Evolutionary conservation across 352 stramenopile genomes (phyloP).

Genomic region (Pythium myriotylum): DNA sequence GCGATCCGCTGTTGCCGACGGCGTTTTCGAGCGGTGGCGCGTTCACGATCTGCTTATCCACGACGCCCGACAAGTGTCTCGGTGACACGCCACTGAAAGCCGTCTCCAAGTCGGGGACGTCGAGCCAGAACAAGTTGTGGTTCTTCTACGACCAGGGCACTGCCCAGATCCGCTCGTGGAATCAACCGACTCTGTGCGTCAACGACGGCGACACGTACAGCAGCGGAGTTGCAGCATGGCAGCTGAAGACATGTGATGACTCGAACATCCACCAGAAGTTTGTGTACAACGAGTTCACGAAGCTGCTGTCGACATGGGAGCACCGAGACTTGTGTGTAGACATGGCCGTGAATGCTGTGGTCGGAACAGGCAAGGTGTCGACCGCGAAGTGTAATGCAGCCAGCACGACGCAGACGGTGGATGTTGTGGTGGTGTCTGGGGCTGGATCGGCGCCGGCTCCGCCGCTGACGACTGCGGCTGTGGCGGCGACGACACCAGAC

Average conservation of each 20-base stretch:
- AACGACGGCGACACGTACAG: not conserved
- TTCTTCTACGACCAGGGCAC: not conserved
- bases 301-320: conserved; percentile 2
- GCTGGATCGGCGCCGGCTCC: not conserved
- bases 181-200: not conserved
- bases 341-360: not conserved
- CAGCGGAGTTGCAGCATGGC: not conserved
- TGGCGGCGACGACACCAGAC: not conserved
- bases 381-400: not conserved
- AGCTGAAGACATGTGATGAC: not conserved
- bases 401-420: not conserved
- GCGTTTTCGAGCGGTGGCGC: not conserved
- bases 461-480: not conserved
- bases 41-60: not conserved
- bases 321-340: not conserved
- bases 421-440: not conserved
- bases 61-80: conserved; percentile 3
- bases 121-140: not conserved
- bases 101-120: not conserved
- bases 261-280: not conserved
- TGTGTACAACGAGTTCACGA: conserved; percentile 6
- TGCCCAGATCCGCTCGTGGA: not conserved
- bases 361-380: not conserved
- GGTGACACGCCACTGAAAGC: not conserved
- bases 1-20: not conserved